phyloP scores from a whole-genome alignment of 2,329 filamentous ascomycete genomes.

The Cladorrhinum sp. region DNA sequence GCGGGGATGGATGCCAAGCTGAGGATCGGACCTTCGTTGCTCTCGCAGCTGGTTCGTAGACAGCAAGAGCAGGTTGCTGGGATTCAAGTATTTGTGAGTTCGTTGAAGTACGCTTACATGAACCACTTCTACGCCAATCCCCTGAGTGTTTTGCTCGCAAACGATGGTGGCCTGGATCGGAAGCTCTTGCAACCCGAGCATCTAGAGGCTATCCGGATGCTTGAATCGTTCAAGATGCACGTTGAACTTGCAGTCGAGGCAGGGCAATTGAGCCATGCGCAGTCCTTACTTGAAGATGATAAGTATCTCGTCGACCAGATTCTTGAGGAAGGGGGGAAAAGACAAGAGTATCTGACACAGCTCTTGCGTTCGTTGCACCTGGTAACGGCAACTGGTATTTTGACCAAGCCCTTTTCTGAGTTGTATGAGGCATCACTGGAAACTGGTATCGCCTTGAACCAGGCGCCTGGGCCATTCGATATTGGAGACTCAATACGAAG shows the following conservation, averaged over 20 bases:
- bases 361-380: slow-evolving; percentile 51
- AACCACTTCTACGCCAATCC: slow-evolving; percentile 80
- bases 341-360: slow-evolving; percentile 34
- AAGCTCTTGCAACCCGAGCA: slow-evolving; percentile 55
- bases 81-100: slow-evolving; percentile 67
- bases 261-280: slow-evolving; percentile 42
- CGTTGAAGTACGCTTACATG: slow-evolving; percentile 75
- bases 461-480: slow-evolving; percentile 48
- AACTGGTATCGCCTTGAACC: slow-evolving; percentile 46
- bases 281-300: slow-evolving; percentile 59
- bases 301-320: slow-evolving; percentile 48
- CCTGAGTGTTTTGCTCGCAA: slow-evolving; percentile 59
- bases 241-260: slow-evolving; percentile 49
- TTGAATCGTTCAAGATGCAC: slow-evolving; percentile 63
- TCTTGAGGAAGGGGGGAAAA: slow-evolving; percentile 20
- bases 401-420: slow-evolving; percentile 44
- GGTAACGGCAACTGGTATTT: slow-evolving; percentile 37
- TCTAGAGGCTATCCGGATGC: slow-evolving; percentile 62
- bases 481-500: slow-evolving; percentile 58
- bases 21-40: slow-evolving; percentile 61
- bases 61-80: slow-evolving; percentile 76
- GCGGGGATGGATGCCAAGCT: slow-evolving; percentile 55
- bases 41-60: slow-evolving; percentile 63
- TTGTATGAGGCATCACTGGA: slow-evolving; percentile 62
- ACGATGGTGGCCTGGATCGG: slow-evolving; percentile 25